Evolutionary conservation across 441 rosid species (phyloP).

Genomic region (Pelargonium citronellum): DNA sequence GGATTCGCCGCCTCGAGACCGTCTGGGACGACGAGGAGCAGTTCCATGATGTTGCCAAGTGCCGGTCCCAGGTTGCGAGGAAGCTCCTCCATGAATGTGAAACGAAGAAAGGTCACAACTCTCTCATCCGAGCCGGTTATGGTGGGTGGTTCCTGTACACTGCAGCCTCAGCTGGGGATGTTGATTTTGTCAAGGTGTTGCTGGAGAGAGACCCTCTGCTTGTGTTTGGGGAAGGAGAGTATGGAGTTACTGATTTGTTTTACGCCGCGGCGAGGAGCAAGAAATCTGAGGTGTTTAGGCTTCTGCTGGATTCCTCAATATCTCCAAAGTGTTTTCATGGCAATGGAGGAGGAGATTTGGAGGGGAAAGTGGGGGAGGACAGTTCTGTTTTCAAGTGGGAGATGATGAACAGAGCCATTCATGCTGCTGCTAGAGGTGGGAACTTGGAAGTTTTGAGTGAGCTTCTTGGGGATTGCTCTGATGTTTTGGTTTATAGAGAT

Average conservation of each 20-base stretch:
- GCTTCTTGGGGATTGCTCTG: conserved; percentile 33
- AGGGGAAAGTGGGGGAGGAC: conserved; percentile 31
- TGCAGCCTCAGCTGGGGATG: conserved; percentile 93
- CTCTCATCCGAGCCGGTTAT: conserved; percentile 79
- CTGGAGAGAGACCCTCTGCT: conserved; percentile 72
- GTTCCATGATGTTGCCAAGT: conserved; percentile 49
- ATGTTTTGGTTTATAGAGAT: conserved; percentile 48
- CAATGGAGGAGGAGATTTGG: conserved; percentile 28
- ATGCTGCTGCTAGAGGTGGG: conserved; percentile 87
- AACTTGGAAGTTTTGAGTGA: conserved; percentile 62
- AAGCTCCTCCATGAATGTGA: conserved; percentile 49
- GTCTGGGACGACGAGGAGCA: conserved; percentile 89
- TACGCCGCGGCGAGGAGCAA: conserved; percentile 80
- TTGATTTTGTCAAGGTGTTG: conserved; percentile 56
- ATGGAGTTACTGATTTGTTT: conserved; percentile 75
- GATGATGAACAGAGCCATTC: conserved; percentile 79
- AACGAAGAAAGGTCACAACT: conserved; percentile 39
- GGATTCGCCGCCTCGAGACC: conserved; percentile 92
- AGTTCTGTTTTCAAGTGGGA: conserved; percentile 47
- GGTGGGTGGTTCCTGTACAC: conserved; percentile 96
- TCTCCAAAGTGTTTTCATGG: conserved; percentile 25
- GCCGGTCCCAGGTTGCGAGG: conserved; percentile 65
- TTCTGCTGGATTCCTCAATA: conserved; percentile 43
- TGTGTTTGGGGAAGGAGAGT: conserved; percentile 94
- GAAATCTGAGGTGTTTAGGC: conserved; percentile 54